phyloP scores from a whole-genome alignment of 495 filamentous ascomycete species.

The Staphylotrichum longicolle region DNA sequence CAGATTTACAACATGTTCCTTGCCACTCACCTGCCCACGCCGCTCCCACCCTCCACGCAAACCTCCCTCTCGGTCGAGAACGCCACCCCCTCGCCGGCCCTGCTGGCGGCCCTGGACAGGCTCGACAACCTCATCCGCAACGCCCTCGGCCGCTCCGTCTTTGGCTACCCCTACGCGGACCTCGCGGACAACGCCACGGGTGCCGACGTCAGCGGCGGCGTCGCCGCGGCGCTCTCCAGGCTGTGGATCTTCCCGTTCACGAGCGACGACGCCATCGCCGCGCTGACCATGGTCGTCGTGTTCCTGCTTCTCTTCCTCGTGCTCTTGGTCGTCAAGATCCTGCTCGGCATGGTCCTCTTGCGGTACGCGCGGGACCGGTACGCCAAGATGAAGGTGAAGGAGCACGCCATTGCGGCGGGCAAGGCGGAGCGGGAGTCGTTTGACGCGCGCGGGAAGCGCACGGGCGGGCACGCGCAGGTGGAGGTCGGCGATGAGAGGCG shows the following conservation, averaged over 20 bases:
- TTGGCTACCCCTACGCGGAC: constrained; percentile 45
- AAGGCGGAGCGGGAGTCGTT: constrained; percentile 54
- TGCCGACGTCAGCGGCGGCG: neutral
- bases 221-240: constrained; percentile 30
- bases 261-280: constrained; percentile 66
- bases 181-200: constrained; percentile 17
- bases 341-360: constrained; percentile 80
- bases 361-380: constrained; percentile 73
- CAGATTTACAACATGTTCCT: constrained; percentile 99
- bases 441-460: constrained; percentile 66
- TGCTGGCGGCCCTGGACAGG: constrained; percentile 68
- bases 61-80: constrained; percentile 58
- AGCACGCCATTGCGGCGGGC: constrained; percentile 48
- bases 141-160: constrained; percentile 66
- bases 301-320: constrained; percentile 76
- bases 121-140: constrained; percentile 72
- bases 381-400: constrained; percentile 70
- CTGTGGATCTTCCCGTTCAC: constrained; percentile 41
- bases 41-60: constrained; percentile 65
- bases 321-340: constrained; percentile 73
- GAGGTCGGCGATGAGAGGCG: constrained; percentile 88
- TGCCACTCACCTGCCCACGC: constrained; percentile 73
- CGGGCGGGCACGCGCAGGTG: constrained; percentile 78
- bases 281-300: constrained; percentile 71
- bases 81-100: constrained; percentile 60